Conservation (phyloP, 2,329 filamentous ascomycete genomes). For the Paecilomyces niveus region DNA sequence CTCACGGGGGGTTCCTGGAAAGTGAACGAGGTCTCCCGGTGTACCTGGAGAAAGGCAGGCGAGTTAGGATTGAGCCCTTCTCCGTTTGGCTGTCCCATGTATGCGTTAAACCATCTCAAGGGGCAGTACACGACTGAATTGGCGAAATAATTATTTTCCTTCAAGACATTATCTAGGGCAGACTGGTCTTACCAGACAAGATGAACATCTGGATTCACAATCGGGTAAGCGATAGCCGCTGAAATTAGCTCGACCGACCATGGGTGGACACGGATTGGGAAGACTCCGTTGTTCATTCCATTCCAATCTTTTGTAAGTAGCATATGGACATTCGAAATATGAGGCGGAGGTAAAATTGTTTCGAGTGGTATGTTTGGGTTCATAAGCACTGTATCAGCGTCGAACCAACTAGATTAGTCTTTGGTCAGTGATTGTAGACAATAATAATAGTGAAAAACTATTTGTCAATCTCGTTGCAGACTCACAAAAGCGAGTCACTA, state of each 20-base stretch:
- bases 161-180: constrained; percentile 3
- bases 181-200: constrained; percentile 16
- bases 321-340: constrained; percentile 21
- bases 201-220: constrained; percentile 12
- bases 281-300: constrained; percentile 27
- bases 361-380: constrained; percentile 28
- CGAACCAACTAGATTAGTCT: constrained; percentile 20
- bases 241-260: constrained; percentile 27
- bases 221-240: constrained; percentile 18
- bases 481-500: constrained; percentile 23
- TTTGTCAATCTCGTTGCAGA: neutral
- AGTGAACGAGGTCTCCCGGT: constrained; percentile 12
- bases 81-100: constrained; percentile 6
- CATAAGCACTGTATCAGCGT: constrained; percentile 26
- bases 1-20: constrained; percentile 6
- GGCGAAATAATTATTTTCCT: constrained; percentile 12
- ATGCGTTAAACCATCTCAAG: constrained; percentile 12
- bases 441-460: no score
- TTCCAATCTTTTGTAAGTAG: constrained; percentile 24
- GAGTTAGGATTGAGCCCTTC: constrained; percentile 1
- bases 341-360: constrained; percentile 24
- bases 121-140: constrained; percentile 9
- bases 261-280: constrained; percentile 25
- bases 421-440: no score
- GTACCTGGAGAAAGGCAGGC: constrained; percentile 4